These are phyloP conservation scores for Penicillium diatomitis DNA, from an alignment of 495 filamentous ascomycete genomes.

Conservation along the genomic window DNA sequence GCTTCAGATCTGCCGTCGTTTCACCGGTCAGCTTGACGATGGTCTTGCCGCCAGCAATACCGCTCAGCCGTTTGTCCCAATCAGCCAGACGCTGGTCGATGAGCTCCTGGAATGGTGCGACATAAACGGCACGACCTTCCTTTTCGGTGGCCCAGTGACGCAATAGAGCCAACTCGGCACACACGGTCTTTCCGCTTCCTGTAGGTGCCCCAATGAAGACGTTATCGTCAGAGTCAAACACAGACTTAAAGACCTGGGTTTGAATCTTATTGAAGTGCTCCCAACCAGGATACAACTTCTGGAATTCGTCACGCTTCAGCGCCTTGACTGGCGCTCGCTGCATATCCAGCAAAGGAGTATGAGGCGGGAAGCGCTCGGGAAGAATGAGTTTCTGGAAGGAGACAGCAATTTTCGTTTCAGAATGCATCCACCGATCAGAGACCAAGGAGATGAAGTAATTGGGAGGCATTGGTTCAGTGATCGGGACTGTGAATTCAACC, in stretches of 20 bases:
- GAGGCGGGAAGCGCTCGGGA: constrained; percentile 90
- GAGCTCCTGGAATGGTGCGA: constrained; percentile 93
- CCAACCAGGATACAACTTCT: constrained; percentile 75
- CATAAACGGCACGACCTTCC: constrained; percentile 76
- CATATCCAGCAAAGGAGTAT: constrained; percentile 81
- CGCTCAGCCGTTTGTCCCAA: constrained; percentile 69
- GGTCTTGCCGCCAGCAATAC: constrained; percentile 74
- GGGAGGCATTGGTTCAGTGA: constrained; percentile 94
- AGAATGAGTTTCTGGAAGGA: constrained; percentile 92
- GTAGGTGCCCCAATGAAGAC: constrained; percentile 85
- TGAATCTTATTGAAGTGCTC: constrained; percentile 94
- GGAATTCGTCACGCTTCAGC: constrained; percentile 76
- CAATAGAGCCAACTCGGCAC: constrained; percentile 86
- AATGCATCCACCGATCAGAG: constrained; percentile 97
- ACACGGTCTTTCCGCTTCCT: constrained; percentile 93
- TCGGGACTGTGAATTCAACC: constrained; percentile 95
- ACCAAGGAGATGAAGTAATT: constrained; percentile 95
- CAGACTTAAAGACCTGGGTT: constrained; percentile 89
- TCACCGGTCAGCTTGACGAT: constrained; percentile 94
- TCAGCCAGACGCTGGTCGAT: constrained; percentile 71
- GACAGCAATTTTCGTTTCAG: constrained; percentile 85
- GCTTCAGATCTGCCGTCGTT: constrained; percentile 80
- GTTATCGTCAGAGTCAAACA: constrained; percentile 84
- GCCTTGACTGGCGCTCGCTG: constrained; percentile 84
- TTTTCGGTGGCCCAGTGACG: constrained; percentile 71